A percentile compares a stretch with the other conserved stretches of the same genome.
phyloP scores from a whole-genome alignment of 306 rosid species.

The Leucaena leucocephala region DNA sequence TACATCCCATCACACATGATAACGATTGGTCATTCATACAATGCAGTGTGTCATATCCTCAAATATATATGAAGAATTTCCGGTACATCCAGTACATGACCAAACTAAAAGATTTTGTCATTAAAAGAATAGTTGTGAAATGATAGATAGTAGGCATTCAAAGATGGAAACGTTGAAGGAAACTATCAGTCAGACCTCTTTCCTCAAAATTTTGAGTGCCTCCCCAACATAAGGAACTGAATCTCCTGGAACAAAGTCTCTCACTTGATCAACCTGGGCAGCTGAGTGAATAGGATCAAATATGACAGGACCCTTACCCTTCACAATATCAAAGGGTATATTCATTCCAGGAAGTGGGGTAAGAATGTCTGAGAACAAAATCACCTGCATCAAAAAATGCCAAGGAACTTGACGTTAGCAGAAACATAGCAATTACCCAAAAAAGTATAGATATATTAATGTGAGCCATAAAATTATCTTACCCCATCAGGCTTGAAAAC shows the following conservation, averaged over 20 bases:
- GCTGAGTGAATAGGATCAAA: constrained; percentile 67
- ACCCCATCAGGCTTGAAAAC: constrained; percentile 99
- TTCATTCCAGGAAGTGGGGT: constrained; percentile 99
- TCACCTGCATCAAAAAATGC: constrained; percentile 63
- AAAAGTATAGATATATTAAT: neutral
- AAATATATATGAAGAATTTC: neutral
- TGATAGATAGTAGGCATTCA: constrained; percentile 1
- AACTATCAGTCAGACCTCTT: constrained; percentile 64
- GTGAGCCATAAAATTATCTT: constrained; percentile 37
- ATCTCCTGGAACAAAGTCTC: constrained; percentile 91
- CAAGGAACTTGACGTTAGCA: neutral
- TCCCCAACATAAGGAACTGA: constrained; percentile 97
- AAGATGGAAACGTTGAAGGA: constrained; percentile 25
- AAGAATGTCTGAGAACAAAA: constrained; percentile 93
- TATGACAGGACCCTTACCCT: constrained; percentile 95
- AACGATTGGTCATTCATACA: neutral
- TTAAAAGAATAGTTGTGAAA: constrained; percentile 27
- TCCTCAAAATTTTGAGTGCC: constrained; percentile 76
- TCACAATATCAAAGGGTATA: constrained; percentile 95
- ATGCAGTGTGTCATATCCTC: neutral
- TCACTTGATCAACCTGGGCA: constrained; percentile 72
- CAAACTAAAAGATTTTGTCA: constrained; percentile 8
- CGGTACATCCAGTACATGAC: neutral
- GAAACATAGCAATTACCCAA: neutral
- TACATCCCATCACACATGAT: neutral